Conservation (phyloP, 2,329 filamentous ascomycete genomes). For the Didymella keratinophila region DNA sequence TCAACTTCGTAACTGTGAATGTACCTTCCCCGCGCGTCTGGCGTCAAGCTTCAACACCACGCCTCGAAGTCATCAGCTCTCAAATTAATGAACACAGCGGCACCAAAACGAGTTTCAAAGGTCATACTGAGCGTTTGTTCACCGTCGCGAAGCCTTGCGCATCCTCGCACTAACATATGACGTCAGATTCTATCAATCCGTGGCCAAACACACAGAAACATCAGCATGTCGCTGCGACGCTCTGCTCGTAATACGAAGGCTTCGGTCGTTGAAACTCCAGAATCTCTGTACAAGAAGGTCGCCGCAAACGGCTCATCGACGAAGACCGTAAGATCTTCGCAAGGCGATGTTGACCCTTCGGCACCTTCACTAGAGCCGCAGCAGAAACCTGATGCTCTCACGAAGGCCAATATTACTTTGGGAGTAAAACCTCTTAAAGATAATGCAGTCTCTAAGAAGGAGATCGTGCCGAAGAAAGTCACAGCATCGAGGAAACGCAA, state of each 20-base stretch:
- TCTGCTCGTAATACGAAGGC: slow-evolving; percentile 57
- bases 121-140: slow-evolving; percentile 11
- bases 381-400: neutral
- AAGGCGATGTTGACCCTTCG: neutral
- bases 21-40: slow-evolving; percentile 16
- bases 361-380: neutral
- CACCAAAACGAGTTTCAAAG: neutral
- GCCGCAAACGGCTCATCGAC: neutral
- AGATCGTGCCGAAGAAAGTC: slow-evolving; percentile 11
- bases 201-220: slow-evolving; percentile 9
- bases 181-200: slow-evolving; percentile 27
- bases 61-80: slow-evolving; percentile 7
- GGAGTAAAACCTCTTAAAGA: neutral
- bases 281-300: neutral
- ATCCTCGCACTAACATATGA: slow-evolving; percentile 22
- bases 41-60: slow-evolving; percentile 28
- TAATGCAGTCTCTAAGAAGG: neutral
- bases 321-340: neutral
- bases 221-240: slow-evolving; percentile 61
- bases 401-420: neutral
- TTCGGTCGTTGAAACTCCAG: neutral
- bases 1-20: slow-evolving; percentile 24
- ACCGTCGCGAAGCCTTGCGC: slow-evolving; percentile 56
- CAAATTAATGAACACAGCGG: slow-evolving; percentile 13
- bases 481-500: slow-evolving; percentile 33